phyloP scores from a whole-genome alignment of 208 protist genomes.

The Trypanosoma lewisi region DNA sequence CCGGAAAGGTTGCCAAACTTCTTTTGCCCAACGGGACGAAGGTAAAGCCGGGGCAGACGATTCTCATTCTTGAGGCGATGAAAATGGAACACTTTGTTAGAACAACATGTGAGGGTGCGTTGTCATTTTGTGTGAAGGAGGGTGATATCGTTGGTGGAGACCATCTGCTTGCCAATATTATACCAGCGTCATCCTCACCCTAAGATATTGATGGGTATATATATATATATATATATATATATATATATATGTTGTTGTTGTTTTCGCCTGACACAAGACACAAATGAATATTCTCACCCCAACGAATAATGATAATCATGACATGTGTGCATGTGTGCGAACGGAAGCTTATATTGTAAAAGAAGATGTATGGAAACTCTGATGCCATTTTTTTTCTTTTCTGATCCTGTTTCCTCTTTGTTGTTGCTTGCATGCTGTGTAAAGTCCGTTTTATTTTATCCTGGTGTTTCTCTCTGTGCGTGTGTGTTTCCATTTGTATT shows the following conservation, averaged over 20 bases:
- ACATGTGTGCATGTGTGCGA: too few relatives aligned
- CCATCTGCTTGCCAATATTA: constrained; percentile 31
- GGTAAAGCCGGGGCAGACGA: constrained; percentile 79
- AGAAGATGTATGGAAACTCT: too few relatives aligned
- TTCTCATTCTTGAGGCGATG: constrained; percentile 95
- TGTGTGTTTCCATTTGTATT: constrained; percentile 5
- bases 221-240: too few relatives aligned
- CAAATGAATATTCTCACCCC: too few relatives aligned
- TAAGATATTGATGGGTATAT: neutral
- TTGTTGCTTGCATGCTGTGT: constrained; percentile 8
- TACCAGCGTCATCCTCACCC: neutral
- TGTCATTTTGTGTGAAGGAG: constrained; percentile 45
- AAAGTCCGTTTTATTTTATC: too few relatives aligned
- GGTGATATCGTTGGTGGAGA: constrained; percentile 39
- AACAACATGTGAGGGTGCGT: constrained; percentile 43
- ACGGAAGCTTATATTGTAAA: too few relatives aligned
- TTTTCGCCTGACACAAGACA: too few relatives aligned
- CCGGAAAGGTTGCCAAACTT: constrained; percentile 90
- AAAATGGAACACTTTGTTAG: constrained; percentile 93
- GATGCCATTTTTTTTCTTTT: constrained; percentile 18
- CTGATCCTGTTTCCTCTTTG: constrained; percentile 10
- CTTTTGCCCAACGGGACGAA: constrained; percentile 66
- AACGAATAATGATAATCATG: too few relatives aligned
- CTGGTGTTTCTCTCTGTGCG: constrained; percentile 17
- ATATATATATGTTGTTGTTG: too few relatives aligned